Percentiles rank a stretch among this genome's conserved stretches.
These are phyloP conservation scores for Eimeria praecox DNA, from an alignment of 169 alveolate genomes.

Conservation along the genomic window DNA sequence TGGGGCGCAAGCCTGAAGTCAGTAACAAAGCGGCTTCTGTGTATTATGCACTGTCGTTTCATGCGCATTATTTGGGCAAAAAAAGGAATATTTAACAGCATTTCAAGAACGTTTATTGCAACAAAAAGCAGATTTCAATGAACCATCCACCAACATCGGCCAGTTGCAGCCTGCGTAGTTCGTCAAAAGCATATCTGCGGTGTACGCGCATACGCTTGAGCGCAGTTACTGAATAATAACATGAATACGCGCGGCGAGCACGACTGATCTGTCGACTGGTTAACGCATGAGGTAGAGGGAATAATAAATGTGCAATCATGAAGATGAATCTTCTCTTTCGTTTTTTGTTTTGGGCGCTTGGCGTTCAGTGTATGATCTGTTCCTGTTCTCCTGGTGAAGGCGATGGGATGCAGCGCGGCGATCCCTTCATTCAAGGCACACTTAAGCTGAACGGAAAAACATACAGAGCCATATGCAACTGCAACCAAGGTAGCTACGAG, in stretches of 20 bases:
- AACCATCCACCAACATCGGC: neutral
- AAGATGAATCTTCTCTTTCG: neutral
- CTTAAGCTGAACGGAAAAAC: slow-evolving; percentile 72
- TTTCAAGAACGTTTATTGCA: too few relatives aligned
- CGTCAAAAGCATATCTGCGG: neutral
- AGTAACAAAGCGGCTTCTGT: too few relatives aligned
- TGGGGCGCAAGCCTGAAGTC: too few relatives aligned
- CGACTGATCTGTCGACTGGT: neutral
- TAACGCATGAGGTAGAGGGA: neutral
- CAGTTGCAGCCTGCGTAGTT: neutral
- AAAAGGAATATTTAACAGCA: too few relatives aligned
- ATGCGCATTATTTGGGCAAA: too few relatives aligned
- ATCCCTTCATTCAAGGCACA: slow-evolving; percentile 74
- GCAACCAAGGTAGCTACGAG: slow-evolving; percentile 49
- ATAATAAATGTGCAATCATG: neutral
- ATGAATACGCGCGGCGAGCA: neutral
- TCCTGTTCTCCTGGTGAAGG: neutral
- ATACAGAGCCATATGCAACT: slow-evolving; percentile 80
- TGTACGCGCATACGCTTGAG: neutral
- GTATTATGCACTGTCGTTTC: too few relatives aligned
- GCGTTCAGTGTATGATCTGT: neutral
- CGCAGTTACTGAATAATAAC: neutral
- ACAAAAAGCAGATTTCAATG: neutral
- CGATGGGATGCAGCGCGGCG: slow-evolving; percentile 55
- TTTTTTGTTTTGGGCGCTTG: neutral